Evolutionary conservation across 805 yeast species (phyloP), one percentile per base, ranked within the genome.

Genomic region (Sugiyamaella boreocaroliniensis): DNA sequence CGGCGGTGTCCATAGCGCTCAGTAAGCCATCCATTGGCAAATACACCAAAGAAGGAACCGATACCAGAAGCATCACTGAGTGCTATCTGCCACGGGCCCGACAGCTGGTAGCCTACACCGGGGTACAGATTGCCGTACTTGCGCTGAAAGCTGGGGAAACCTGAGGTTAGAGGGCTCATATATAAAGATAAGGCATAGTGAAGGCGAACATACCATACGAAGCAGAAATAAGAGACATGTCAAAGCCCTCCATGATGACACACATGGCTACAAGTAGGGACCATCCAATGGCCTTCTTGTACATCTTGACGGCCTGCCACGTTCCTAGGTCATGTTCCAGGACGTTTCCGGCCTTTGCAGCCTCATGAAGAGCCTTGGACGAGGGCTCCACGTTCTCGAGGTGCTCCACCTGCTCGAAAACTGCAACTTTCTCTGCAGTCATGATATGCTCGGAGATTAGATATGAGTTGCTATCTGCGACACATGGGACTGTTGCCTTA

Each of bases 161-260:
- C 37, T 32, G 37, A 10, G 37, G 37, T 32, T 32, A 79, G 65
- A 1, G 78, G 77, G 26, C 6, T 22, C 26, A 32, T 32, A 4
- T 32, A 11, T 9, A 3, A 32, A 14, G 37, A 59, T 73, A 70
- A 4, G 4, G 74, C 78, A 63, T 67, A 76, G 58, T n/a, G n/a
- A n/a, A n/a, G n/a, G n/a, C n/a, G n/a, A 78, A 71, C 11, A 74
- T 66, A 29, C 65, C 61, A 45, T 32, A 32, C 12, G 37, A 32
- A 3, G 37, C 37, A 10, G 37, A 32, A 14, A 76, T 63, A 46
- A 77, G 63, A 43, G 66, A 66, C 15, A 69, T 63, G 57, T 77
- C 81, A 61, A 74, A 77, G 19, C 80, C 81, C 56, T 76, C 80
- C 80, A 76, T 76, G 51, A 77, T 60, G 50, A 77, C 65, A 22